These are phyloP conservation scores for Hypoxylon intermedium DNA, from an alignment of 495 filamentous ascomycete genomes.

Conservation along the genomic window DNA sequence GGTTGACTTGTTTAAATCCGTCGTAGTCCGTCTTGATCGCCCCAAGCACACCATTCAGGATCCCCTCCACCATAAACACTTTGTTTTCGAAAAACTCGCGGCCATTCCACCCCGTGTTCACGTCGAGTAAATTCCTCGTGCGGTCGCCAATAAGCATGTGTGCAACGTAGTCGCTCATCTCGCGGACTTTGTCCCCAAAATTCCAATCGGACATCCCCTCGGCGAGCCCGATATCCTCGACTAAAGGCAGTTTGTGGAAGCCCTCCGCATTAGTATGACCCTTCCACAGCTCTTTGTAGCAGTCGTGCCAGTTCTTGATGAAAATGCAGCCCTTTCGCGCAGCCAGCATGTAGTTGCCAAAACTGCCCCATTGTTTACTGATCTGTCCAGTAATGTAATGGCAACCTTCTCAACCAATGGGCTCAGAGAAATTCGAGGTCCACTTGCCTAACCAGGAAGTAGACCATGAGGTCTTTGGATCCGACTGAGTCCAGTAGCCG, in stretches of 20 bases:
- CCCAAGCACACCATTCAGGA: conserved; percentile 29
- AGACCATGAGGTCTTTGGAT: too few species aligned
- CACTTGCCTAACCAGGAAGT: too few species aligned
- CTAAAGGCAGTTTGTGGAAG: conserved; percentile 42
- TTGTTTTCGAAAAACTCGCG: conserved; percentile 38
- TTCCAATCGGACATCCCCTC: conserved; percentile 30
- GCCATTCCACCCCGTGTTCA: conserved; percentile 38
- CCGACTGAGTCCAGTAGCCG: too few species aligned
- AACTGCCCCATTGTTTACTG: conserved; percentile 33
- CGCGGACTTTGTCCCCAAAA: conserved; percentile 14
- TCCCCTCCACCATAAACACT: conserved; percentile 30
- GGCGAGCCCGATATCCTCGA: conserved; percentile 36
- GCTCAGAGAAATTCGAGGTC: too few species aligned
- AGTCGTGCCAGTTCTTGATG: conserved; percentile 47
- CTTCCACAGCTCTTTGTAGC: conserved; percentile 46
- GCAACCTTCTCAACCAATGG: too few species aligned
- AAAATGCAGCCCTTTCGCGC: conserved; percentile 45
- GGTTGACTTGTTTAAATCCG: conserved; percentile 29
- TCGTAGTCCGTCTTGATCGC: conserved; percentile 34
- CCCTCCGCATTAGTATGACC: conserved; percentile 38
- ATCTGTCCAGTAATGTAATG: conserved; percentile 37
- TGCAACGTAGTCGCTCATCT: conserved; percentile 42
- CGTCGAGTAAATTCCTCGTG: conserved; percentile 35
- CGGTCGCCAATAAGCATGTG: conserved; percentile 41
- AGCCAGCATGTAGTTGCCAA: conserved; percentile 51